Evolutionary conservation across 208 protist genomes (phyloP).

Genomic region (Trypanosoma mega): DNA sequence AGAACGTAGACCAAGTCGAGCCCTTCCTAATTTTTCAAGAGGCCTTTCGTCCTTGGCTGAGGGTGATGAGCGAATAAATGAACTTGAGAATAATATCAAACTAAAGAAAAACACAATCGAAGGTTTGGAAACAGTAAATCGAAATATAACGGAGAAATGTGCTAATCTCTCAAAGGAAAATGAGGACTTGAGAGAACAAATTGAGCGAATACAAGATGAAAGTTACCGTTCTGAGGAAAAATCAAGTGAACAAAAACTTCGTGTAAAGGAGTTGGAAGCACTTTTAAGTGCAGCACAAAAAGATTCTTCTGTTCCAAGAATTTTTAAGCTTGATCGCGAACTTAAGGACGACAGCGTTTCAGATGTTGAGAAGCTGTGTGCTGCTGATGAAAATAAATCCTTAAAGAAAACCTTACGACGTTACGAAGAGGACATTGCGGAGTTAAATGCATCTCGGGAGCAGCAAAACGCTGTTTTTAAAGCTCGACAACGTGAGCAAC

Average conservation of each 20-base stretch:
- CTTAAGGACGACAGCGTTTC: not conserved
- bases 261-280: conserved; percentile 52
- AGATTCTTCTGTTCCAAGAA: conserved; percentile 4
- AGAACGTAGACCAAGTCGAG: conserved; percentile 20
- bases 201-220: conserved; percentile 35
- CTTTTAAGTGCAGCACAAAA: conserved; percentile 34
- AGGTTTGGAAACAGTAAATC: conserved; percentile 15
- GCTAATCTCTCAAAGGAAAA: conserved; percentile 30
- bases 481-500: conserved; percentile 25
- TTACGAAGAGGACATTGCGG: conserved; percentile 11
- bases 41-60: not conserved
- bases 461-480: conserved; percentile 34
- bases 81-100: conserved; percentile 11
- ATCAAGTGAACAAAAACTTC: conserved; percentile 39
- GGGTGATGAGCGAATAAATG: conserved; percentile 16
- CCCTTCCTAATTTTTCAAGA: conserved; percentile 4
- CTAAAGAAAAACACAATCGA: conserved; percentile 16
- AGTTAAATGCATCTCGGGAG: conserved; percentile 18
- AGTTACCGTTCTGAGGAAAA: conserved; percentile 33
- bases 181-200: conserved; percentile 42
- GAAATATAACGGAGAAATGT: conserved; percentile 22
- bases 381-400: conserved; percentile 20
- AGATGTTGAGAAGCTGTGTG: conserved; percentile 7
- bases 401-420: conserved; percentile 5
- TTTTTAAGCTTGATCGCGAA: conserved; percentile 1